Evolutionary conservation across 1,284 basidiomycete species (phyloP), one percentile per base, ranked within the genome.

Genomic region (Rhodotorula mucilaginosa): DNA sequence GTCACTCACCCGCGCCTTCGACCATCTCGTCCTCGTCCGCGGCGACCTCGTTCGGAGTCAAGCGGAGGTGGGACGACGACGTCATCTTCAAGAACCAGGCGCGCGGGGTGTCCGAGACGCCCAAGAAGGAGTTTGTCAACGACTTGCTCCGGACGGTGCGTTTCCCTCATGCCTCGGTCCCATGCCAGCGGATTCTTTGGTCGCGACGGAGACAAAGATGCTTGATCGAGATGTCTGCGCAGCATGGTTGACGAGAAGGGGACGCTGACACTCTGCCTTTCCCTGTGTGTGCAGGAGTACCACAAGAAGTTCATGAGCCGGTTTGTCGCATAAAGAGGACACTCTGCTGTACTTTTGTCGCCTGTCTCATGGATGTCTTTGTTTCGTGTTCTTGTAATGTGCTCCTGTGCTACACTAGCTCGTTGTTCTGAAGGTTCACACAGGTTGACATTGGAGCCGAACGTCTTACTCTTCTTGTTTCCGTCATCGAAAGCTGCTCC

Each of bases 51-150:
- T 97, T 97, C 79, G 87, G 91, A 19, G 93, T 97, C 72, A 96
- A 96, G 84, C 85, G 89, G 77, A 86, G 94, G 66, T 97, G 94
- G 94, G 94, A 97, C 80, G 69, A 60, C 73, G 92, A 97, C 82
- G 84, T 96, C 69, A 94, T 97, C 79, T 97, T 97, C 87, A 97
- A 97, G 84, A 97, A 97, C 81, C 94, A 97, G 82, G 91, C 94
- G 1, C 88, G 89, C 81, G 86, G 85, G 61, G 81, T 83, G 86
- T 80, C 81, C 67, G 84, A 84, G 73, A 91, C 89, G 80, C 83
- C 85, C 6, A 85, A 75, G 61, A 56, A 86, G 76, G 89, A 90
- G 74, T 97, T 97, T 79, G 92, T 97, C 73, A 97, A 97, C 79
- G 94, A 97, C 81, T 83, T 97, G 64, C 81, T 97, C 72, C 86